These are phyloP conservation scores for Zygoascus biomembranicola DNA, from an alignment of 805 yeast genomes.

Conservation along the genomic window DNA sequence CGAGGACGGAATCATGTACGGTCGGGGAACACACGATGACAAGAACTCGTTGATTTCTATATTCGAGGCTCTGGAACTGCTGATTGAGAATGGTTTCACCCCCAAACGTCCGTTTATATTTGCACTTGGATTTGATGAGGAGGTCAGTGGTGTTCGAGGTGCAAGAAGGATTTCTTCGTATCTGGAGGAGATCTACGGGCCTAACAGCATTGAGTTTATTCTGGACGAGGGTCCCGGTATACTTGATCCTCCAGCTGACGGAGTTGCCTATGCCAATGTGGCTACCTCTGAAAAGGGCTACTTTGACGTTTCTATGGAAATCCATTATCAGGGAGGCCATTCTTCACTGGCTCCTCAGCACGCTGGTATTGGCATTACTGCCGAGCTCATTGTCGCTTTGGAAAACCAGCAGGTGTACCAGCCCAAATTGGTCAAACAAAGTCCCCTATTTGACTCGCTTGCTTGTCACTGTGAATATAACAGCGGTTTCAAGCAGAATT, in stretches of 20 bases:
- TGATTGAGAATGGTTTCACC: slow-evolving; percentile 42
- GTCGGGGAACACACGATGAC: slow-evolving; percentile 73
- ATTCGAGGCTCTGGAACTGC: slow-evolving; percentile 52
- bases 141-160: slow-evolving; percentile 54
- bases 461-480: slow-evolving; percentile 37
- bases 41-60: slow-evolving; percentile 60
- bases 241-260: slow-evolving; percentile 20
- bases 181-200: slow-evolving; percentile 49
- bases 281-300: slow-evolving; percentile 59
- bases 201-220: slow-evolving; percentile 49
- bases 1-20: slow-evolving; percentile 59
- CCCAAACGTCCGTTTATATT: slow-evolving; percentile 59
- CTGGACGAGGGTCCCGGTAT: slow-evolving; percentile 54
- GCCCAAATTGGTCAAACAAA: slow-evolving; percentile 42
- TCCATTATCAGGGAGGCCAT: slow-evolving; percentile 69
- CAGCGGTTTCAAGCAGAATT: slow-evolving; percentile 17
- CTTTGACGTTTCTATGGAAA: slow-evolving; percentile 39
- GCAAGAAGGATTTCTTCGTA: slow-evolving; percentile 45
- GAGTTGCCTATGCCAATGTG: slow-evolving; percentile 43
- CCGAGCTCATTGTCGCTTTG: slow-evolving; percentile 48
- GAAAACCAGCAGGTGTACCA: slow-evolving; percentile 36
- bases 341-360: slow-evolving; percentile 77
- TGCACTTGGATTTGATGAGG: slow-evolving; percentile 77
- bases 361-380: slow-evolving; percentile 66
- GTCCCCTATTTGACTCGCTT: slow-evolving; percentile 51